These are phyloP conservation scores for Botrytis medusae DNA, from an alignment of 2,329 filamentous ascomycete genomes.

Conservation along the genomic window DNA sequence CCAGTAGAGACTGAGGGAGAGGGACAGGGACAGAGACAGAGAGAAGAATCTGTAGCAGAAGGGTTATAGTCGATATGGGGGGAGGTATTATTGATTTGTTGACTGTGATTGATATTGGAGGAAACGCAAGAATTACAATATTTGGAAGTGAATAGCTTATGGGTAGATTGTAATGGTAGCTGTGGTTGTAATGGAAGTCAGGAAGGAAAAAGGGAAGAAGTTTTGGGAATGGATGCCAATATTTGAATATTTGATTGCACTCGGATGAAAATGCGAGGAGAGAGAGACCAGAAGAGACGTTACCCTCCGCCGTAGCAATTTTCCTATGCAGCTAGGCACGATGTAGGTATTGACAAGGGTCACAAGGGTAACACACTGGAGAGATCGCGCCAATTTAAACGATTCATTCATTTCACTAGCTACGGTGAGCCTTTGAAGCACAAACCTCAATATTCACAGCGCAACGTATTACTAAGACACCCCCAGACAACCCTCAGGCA, in stretches of 20 bases:
- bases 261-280: background rate
- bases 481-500: no score
- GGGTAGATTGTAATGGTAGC: background rate
- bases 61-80: background rate
- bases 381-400: background rate
- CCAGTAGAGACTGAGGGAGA: background rate
- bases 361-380: background rate
- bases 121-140: background rate
- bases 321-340: background rate
- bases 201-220: background rate
- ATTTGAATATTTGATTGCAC: background rate
- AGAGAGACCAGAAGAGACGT: background rate
- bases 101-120: background rate
- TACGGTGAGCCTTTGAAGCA: constrained; percentile 1
- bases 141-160: background rate
- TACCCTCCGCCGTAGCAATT: background rate
- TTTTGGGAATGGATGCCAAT: background rate
- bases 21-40: background rate
- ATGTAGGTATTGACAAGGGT: background rate
- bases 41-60: background rate
- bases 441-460: background rate
- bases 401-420: constrained; percentile 7
- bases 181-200: background rate
- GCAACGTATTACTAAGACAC: no score
- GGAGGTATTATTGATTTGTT: background rate